Base-by-base conservation (phyloP, 306 rosid genomes). In the Acacia confusa region DNA sequence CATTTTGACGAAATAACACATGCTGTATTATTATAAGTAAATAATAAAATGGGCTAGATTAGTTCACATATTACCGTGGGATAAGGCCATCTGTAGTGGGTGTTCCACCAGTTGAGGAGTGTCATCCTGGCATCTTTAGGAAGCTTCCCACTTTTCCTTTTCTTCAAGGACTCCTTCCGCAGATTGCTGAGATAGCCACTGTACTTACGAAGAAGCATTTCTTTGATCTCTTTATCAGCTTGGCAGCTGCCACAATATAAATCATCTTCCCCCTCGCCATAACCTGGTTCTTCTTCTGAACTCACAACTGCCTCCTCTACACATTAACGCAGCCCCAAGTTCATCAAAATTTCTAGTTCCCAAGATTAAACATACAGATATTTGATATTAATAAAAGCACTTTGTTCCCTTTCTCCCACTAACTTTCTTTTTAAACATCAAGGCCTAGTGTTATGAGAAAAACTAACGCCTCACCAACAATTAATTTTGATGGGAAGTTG, bases 51-150 rank as follows among this genome's bases (percentile, higher is more conserved):
- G 8, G 40, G 6, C 40, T 36, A 4, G 40, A 36, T 36, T 36
- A 36, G 6, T 6, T 36, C 6, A 19, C 41, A 40, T 3, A 38
- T 83, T 89, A 94, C 98, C 89, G 94, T 89, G 48, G 98, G 98
- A 80, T 92, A 94, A 34, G 98, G 98, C 97, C 98, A 94, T 78
- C 90, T 86, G 78, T 83, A 85, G 63, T 94, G 98, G 11, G 84
- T 2, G 69, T 68, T 94, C 98, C 97, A 92, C 97, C 98, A 94
- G 15, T 90, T 81, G 70, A 90, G 57, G 4, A 94, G 72, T 4
- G 87, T 43, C 57, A 71, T 79, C 79, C 88, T 92, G 70, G 98
- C 97, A 78, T 89, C 93, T 79, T 87, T 94, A 38, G 98, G 97
- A n/a, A 94, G 89, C 88, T 94, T 92, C 70, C 94, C 97, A 74